Evolutionary conservation across 2,329 filamentous ascomycete genomes (phyloP).

Genomic region (Xylariaceae sp.): DNA sequence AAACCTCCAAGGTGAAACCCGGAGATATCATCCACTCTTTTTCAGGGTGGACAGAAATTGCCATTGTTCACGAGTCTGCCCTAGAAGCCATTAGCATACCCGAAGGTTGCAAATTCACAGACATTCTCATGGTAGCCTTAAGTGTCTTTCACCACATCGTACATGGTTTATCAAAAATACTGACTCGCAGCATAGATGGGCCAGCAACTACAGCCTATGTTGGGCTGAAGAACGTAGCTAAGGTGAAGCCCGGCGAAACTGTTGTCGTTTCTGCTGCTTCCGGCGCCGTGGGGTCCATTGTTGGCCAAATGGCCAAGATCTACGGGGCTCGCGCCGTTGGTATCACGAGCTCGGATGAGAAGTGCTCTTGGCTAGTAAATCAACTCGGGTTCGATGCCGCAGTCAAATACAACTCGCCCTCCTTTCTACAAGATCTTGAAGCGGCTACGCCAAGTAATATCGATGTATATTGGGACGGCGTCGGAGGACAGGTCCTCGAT

Average conservation of each 20-base stretch:
- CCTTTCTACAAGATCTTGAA: conserved; percentile 55
- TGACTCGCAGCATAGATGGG: no score
- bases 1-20: conserved; percentile 54
- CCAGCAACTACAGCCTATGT: conserved; percentile 78
- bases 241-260: conserved; percentile 69
- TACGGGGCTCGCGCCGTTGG: conserved; percentile 66
- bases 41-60: conserved; percentile 69
- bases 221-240: conserved; percentile 69
- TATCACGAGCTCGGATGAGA: conserved; percentile 67
- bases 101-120: no score
- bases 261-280: conserved; percentile 79
- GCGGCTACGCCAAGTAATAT: conserved; percentile 56
- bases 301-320: conserved; percentile 77
- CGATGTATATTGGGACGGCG: conserved; percentile 67
- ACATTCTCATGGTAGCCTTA: no score
- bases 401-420: conserved; percentile 61
- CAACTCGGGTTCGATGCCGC: conserved; percentile 62
- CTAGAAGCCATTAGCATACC: conserved; percentile 48
- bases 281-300: conserved; percentile 76
- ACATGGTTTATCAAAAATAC: no score
- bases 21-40: conserved; percentile 60
- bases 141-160: no score
- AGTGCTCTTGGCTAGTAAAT: conserved; percentile 60
- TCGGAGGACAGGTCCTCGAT: conserved; percentile 72
- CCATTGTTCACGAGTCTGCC: conserved; percentile 57